Evolutionary conservation across 225 moss, liverwort and hornwort genomes (phyloP).

Genomic region (Takakia lepidozioides): DNA sequence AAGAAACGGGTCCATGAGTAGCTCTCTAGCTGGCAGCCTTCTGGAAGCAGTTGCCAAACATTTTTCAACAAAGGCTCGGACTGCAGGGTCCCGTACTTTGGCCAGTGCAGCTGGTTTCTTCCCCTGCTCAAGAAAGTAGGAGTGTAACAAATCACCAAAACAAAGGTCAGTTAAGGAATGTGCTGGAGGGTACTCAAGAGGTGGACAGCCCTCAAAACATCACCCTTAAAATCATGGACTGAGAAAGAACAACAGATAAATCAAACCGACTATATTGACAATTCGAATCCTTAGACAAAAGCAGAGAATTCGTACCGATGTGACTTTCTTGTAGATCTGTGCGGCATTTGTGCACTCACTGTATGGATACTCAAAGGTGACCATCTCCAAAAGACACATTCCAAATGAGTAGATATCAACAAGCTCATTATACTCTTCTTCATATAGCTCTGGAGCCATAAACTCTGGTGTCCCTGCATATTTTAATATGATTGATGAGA

Average conservation of each 20-base stretch:
- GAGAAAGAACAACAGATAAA: no score
- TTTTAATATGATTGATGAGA: no score
- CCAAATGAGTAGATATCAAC: slow-evolving; percentile 86
- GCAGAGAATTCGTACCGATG: slow-evolving; percentile 28
- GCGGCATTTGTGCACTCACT: slow-evolving; percentile 68
- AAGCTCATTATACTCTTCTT: slow-evolving; percentile 64
- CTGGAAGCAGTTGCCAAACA: slow-evolving; percentile 52
- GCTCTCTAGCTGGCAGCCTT: slow-evolving; percentile 51
- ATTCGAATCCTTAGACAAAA: no score
- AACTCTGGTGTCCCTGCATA: slow-evolving; percentile 69
- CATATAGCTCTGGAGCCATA: slow-evolving; percentile 69
- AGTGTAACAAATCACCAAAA: no score
- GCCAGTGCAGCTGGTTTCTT: slow-evolving; percentile 59
- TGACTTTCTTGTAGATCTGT: slow-evolving; percentile 72
- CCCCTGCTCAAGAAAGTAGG: slow-evolving; percentile 23
- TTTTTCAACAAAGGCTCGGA: slow-evolving; percentile 54
- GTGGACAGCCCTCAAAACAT: no score
- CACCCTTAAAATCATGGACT: no score
- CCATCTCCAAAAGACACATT: slow-evolving; percentile 74
- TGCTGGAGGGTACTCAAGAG: no score
- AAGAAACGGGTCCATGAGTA: slow-evolving; percentile 67
- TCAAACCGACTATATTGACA: no score
- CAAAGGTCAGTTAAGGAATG: no score
- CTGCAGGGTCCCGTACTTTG: slow-evolving; percentile 51
- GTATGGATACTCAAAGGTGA: slow-evolving; percentile 83